These are phyloP conservation scores for Chrysanthemum makinoi DNA, from an alignment of 129 eudicot genomes.

Conservation along the genomic window DNA sequence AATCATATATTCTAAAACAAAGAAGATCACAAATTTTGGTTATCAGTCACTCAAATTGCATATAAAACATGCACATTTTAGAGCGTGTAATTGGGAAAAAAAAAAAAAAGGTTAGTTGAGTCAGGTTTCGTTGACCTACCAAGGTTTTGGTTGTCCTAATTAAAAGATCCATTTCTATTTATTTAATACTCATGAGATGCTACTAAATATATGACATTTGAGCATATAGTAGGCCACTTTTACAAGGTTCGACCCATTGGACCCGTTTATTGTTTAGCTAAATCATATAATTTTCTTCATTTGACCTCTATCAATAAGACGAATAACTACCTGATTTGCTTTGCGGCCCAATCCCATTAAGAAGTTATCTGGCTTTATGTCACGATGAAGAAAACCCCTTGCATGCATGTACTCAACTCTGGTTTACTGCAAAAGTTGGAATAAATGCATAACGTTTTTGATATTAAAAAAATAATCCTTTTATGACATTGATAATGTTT, in stretches of 20 bases:
- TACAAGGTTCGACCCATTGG: neutral
- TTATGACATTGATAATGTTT: neutral
- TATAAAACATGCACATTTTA: neutral
- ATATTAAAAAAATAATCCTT: neutral
- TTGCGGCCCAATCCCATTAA: slow-evolving; percentile 97
- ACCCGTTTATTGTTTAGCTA: neutral
- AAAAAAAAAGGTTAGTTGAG: too few relatives aligned
- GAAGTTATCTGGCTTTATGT: slow-evolving; percentile 97
- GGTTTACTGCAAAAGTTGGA: slow-evolving; percentile 51
- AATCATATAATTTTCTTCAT: neutral
- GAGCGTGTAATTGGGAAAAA: too few relatives aligned
- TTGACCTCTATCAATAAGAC: neutral
- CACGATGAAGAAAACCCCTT: slow-evolving; percentile 98
- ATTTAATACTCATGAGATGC: neutral
- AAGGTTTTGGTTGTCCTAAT: too few relatives aligned
- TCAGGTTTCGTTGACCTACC: too few relatives aligned
- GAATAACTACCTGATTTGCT: slow-evolving; percentile 76
- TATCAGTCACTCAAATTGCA: neutral
- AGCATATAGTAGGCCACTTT: neutral
- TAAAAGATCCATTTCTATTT: too few relatives aligned
- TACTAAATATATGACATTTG: neutral
- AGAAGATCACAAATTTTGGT: neutral
- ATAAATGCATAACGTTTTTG: slow-evolving; percentile 5
- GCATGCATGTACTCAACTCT: slow-evolving; percentile 98
- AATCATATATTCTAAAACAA: neutral